A percentile compares a stretch with the other conserved stretches of the same genome.
Evolutionary conservation across 192 early-diverging fungal species (phyloP).

Genomic region (Entophlyctis luteolus): DNA sequence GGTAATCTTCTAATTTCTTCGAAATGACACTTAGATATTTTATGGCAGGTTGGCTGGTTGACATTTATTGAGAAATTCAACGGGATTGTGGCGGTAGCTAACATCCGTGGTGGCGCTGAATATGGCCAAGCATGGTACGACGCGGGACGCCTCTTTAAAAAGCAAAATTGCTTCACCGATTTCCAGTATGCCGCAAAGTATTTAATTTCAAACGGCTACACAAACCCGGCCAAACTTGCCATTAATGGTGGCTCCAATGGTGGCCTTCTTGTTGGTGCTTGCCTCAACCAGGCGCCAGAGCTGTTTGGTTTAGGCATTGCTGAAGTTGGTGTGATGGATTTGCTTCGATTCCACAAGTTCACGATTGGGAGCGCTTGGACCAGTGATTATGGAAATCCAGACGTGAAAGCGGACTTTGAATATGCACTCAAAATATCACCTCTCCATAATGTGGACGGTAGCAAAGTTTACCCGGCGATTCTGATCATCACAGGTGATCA

Average conservation of each 20-base stretch:
- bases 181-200: conserved; percentile 68
- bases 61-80: conserved; percentile 53
- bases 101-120: conserved; percentile 71
- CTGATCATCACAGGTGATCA: conserved; percentile 64
- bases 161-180: conserved; percentile 74
- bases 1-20: conserved; percentile 17
- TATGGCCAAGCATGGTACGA: conserved; percentile 54
- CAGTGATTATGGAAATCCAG: conserved; percentile 64
- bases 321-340: conserved; percentile 69
- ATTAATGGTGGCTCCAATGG: conserved; percentile 72
- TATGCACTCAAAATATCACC: conserved; percentile 51
- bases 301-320: conserved; percentile 63
- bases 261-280: conserved; percentile 65
- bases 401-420: conserved; percentile 64
- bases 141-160: conserved; percentile 52
- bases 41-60: conserved; percentile 21
- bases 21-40: background rate
- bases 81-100: conserved; percentile 59
- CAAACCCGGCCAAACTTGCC: conserved; percentile 47
- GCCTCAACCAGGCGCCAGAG: conserved; percentile 71
- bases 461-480: conserved; percentile 54
- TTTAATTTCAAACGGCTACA: conserved; percentile 56
- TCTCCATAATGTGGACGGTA: conserved; percentile 58
- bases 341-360: conserved; percentile 75
- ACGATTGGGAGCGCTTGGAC: conserved; percentile 71